Evolutionary conservation across 2,329 filamentous ascomycete genomes (phyloP), one percentile per base, ranked within the genome.

Genomic region (Fusarium mangiferae): DNA sequence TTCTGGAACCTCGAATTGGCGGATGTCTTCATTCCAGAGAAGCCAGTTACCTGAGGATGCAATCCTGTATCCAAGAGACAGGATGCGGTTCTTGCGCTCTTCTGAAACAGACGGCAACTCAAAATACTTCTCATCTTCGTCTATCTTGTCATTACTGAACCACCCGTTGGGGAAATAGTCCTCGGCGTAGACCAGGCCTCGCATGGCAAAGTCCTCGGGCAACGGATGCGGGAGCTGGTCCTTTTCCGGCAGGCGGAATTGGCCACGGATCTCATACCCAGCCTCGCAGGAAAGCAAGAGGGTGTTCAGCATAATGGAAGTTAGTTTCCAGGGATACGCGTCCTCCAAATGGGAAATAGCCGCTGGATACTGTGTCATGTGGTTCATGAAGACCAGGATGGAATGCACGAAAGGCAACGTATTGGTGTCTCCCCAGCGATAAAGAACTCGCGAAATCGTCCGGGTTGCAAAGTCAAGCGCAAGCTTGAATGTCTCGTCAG

Each of bases 131-230:
- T 93, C 91, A 17, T 92, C 90, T n/a, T 93, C 91, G 33, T 93
- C 91, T 10, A 90, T 85, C 66, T 87, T 87, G 3, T 87, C 85
- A 14, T 86, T 85, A 0, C 79, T 74, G 76, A 93, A 93, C 88
- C 89, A 93, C 2, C 85, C 82, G 0, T 80, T 63, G 0, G 91
- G 90, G 60, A 89, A 91, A 63, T 91, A 91, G 17, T 84, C 83
- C 5, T 90, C 85, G 0, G 87, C 84, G 84, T 90, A 93, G 4
- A 90, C 79, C 4, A 93, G 82, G 0, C 92, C 92, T 3, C 91
- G 85, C 62, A 94, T 86, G 0, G 88, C 85, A 72, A 90, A 93
- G 68, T 95, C 93, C 55, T 94, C 93, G 0, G 91, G 91, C 0
- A 94, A 79, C 0, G 92, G 91, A 2, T 86, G 83, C 3, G 84